phyloP scores from a whole-genome alignment of 2,329 filamentous ascomycete species.

The Penicillium sp. region DNA sequence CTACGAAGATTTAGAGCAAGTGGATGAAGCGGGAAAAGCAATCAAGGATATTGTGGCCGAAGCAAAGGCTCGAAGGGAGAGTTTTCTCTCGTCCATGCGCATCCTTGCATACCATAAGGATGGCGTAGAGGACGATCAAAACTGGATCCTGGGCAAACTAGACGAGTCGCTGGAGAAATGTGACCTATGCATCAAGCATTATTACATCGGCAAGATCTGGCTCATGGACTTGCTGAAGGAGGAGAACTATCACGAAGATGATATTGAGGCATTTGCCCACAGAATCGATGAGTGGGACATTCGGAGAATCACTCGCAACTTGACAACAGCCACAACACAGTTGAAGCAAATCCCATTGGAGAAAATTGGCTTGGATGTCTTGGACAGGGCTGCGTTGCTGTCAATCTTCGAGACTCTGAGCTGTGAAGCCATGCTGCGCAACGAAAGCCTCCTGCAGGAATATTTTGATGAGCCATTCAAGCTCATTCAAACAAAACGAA shows the following conservation, averaged over 20 bases:
- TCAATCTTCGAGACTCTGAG: constrained; percentile 86
- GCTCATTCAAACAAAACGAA: constrained; percentile 72
- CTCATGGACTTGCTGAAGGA: constrained; percentile 63
- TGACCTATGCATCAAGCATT: constrained; percentile 68
- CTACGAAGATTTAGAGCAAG: constrained; percentile 57
- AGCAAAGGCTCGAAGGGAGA: constrained; percentile 55
- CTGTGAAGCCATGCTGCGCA: constrained; percentile 70
- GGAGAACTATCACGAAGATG: constrained; percentile 52
- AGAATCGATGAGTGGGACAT: constrained; percentile 62
- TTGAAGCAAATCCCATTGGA: constrained; percentile 52
- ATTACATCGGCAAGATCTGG: constrained; percentile 66
- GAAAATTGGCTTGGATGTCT: constrained; percentile 49
- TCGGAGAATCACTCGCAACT: constrained; percentile 58
- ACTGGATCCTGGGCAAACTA: constrained; percentile 58
- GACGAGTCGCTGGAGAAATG: constrained; percentile 61
- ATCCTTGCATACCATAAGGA: constrained; percentile 66
- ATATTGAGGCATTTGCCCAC: constrained; percentile 51
- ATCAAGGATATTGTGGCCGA: constrained; percentile 51
- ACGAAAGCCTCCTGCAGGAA: constrained; percentile 51
- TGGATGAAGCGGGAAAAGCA: constrained; percentile 44
- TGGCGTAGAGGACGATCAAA: constrained; percentile 58
- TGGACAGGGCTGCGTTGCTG: constrained; percentile 64
- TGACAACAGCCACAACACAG: constrained; percentile 56
- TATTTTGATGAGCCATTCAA: constrained; percentile 82
- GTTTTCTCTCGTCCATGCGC: constrained; percentile 65